Evolutionary conservation across 2,329 filamentous ascomycete species (phyloP).

Genomic region (Tolypocladium ophioglossoides): DNA sequence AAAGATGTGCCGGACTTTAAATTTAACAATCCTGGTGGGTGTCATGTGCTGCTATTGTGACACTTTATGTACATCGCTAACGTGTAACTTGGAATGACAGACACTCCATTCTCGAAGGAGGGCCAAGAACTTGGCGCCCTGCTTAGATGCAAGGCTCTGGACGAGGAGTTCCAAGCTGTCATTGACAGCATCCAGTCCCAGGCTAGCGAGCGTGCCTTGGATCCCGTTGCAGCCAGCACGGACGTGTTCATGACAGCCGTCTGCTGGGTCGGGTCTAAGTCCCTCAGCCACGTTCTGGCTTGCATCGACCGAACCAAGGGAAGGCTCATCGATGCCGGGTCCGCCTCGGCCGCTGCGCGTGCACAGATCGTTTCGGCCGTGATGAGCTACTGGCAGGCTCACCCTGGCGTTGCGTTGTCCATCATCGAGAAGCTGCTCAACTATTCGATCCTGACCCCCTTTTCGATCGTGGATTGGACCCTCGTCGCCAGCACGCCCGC

Average conservation of each 20-base stretch:
- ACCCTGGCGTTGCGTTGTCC: constrained; percentile 82
- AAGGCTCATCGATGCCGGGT: constrained; percentile 68
- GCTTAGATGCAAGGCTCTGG: constrained; percentile 72
- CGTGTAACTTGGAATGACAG: constrained; percentile 26
- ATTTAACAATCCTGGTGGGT: constrained; percentile 63
- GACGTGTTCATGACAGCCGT: constrained; percentile 92
- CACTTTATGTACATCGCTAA: not conserved
- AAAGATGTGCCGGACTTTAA: constrained; percentile 96
- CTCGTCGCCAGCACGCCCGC: constrained; percentile 48
- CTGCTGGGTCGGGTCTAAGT: constrained; percentile 89
- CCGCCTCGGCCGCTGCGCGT: constrained; percentile 63
- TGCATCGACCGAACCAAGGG: constrained; percentile 94
- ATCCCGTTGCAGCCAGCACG: constrained; percentile 76
- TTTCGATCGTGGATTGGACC: constrained; percentile 83
- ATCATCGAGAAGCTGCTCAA: constrained; percentile 97
- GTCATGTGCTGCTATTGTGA: not conserved
- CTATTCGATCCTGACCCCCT: constrained; percentile 84
- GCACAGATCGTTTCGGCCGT: constrained; percentile 85
- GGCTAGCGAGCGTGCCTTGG: constrained; percentile 59
- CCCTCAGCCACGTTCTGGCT: constrained; percentile 87
- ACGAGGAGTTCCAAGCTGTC: constrained; percentile 75
- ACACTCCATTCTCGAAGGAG: constrained; percentile 71
- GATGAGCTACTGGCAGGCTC: constrained; percentile 85
- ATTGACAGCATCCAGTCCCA: constrained; percentile 74
- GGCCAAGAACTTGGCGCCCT: constrained; percentile 73